These are phyloP conservation scores for Alternaria arborescens DNA, from an alignment of 2,329 filamentous ascomycete genomes.

Conservation along the genomic window DNA sequence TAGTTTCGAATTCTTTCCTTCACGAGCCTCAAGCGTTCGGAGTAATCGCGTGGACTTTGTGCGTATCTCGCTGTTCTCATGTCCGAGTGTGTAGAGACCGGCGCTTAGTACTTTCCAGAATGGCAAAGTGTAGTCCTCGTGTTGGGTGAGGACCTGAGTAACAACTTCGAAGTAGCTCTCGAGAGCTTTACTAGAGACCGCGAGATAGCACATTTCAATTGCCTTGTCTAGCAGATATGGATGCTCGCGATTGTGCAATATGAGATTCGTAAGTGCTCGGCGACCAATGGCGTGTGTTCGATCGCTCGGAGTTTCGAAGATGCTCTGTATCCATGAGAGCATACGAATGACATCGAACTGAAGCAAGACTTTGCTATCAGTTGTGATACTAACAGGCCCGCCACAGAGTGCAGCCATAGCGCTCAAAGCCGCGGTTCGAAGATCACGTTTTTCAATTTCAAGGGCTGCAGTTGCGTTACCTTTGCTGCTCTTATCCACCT, in stretches of 20 bases:
- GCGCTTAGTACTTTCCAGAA: constrained; percentile 93
- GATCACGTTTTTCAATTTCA: constrained; percentile 95
- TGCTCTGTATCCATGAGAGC: constrained; percentile 93
- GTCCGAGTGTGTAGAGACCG: constrained; percentile 90
- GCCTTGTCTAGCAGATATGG: constrained; percentile 87
- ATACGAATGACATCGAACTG: constrained; percentile 93
- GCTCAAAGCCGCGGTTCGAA: constrained; percentile 88
- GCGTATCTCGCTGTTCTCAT: constrained; percentile 86
- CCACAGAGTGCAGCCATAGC: constrained; percentile 94
- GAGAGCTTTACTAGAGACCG: constrained; percentile 80
- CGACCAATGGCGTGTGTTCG: constrained; percentile 90
- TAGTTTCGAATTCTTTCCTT: constrained; percentile 86
- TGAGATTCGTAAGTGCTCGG: constrained; percentile 86
- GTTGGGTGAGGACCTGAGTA: constrained; percentile 83
- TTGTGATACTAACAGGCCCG: constrained; percentile 83
- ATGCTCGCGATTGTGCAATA: constrained; percentile 88
- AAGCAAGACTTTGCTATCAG: constrained; percentile 84
- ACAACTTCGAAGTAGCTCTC: constrained; percentile 97
- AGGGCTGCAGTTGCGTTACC: constrained; percentile 85
- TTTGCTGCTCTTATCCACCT: constrained; percentile 74
- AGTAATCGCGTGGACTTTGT: constrained; percentile 87
- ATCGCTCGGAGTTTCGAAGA: constrained; percentile 91
- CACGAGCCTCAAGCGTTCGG: constrained; percentile 81
- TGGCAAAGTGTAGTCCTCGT: constrained; percentile 80
- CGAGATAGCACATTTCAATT: constrained; percentile 88